Evolutionary conservation across 352 stramenopile species (phyloP).

Genomic region (Phytopythium aichiense): DNA sequence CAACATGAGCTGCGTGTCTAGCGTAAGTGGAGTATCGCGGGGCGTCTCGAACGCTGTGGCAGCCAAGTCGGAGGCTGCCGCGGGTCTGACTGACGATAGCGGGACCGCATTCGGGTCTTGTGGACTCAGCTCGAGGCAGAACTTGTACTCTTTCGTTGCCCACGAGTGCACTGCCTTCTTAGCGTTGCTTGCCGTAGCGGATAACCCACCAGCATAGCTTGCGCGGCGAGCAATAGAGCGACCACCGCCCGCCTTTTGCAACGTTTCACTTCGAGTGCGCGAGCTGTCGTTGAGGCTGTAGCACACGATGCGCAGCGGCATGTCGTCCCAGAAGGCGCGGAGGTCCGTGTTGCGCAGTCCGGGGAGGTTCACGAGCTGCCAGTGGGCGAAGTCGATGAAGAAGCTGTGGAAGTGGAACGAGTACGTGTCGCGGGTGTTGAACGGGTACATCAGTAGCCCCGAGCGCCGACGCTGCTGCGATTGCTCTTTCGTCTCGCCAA

Average conservation of each 20-base stretch:
- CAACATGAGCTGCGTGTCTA: not conserved
- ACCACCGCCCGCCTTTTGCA: not conserved
- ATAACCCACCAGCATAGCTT: not conserved
- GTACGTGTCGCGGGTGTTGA: slow-evolving; percentile 62
- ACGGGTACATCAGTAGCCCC: slow-evolving; percentile 33
- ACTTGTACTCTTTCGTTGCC: slow-evolving; percentile 46
- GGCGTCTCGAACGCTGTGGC: not conserved
- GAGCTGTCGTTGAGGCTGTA: slow-evolving; percentile 35
- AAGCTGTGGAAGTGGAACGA: slow-evolving; percentile 73
- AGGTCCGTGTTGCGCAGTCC: slow-evolving; percentile 43
- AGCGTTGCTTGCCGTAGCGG: slow-evolving; percentile 10
- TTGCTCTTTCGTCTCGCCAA: slow-evolving; percentile 43
- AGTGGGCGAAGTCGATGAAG: slow-evolving; percentile 61
- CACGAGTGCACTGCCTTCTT: slow-evolving; percentile 28
- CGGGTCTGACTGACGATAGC: not conserved
- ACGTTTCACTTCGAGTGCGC: not conserved
- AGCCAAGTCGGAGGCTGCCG: not conserved
- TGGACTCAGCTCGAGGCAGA: slow-evolving; percentile 45
- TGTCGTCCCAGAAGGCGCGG: slow-evolving; percentile 49
- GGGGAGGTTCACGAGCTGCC: slow-evolving; percentile 49
- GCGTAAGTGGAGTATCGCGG: not conserved
- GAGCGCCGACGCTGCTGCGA: slow-evolving; percentile 28
- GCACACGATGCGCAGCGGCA: slow-evolving; percentile 52
- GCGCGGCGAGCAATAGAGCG: not conserved
- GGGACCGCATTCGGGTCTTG: slow-evolving; percentile 14